A percentile compares a stretch with the other conserved stretches of the same genome.
Evolutionary conservation across 805 yeast species (phyloP).

Genomic region (Yamadazyma endophytica): DNA sequence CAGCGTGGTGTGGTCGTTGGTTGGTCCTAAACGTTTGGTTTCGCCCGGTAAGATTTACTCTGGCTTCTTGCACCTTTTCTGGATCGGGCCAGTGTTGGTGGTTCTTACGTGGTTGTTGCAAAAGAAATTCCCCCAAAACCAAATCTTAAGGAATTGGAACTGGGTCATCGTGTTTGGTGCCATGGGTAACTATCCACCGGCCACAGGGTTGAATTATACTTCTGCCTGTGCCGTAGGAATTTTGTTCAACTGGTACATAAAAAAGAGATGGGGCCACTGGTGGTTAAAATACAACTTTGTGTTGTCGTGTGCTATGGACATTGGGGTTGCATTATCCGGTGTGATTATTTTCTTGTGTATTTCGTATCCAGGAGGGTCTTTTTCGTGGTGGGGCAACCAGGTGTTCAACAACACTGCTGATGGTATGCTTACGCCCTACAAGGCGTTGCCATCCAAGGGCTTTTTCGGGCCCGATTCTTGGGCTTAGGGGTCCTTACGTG

Average conservation of each 20-base stretch:
- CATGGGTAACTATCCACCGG: slow-evolving; percentile 62
- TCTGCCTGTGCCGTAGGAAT: slow-evolving; percentile 38
- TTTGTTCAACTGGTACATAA: slow-evolving; percentile 30
- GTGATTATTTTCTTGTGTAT: slow-evolving; percentile 32
- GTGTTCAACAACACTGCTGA: slow-evolving; percentile 40
- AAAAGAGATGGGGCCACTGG: slow-evolving; percentile 29
- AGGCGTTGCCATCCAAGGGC: no score
- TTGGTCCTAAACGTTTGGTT: slow-evolving; percentile 14
- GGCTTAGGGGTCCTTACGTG: neutral
- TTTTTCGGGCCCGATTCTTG: neutral
- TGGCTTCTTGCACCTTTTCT: slow-evolving; percentile 30
- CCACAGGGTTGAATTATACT: slow-evolving; percentile 62
- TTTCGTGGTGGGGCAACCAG: slow-evolving; percentile 66
- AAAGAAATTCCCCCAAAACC: slow-evolving; percentile 32
- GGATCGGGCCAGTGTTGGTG: slow-evolving; percentile 31
- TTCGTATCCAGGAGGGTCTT: slow-evolving; percentile 9
- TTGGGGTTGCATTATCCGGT: slow-evolving; percentile 36
- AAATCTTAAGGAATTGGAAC: slow-evolving; percentile 35
- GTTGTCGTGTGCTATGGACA: slow-evolving; percentile 39
- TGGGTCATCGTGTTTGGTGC: slow-evolving; percentile 32
- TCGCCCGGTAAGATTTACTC: slow-evolving; percentile 11
- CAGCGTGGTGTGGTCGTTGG: slow-evolving; percentile 37
- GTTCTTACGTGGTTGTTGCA: slow-evolving; percentile 30
- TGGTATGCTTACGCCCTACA: slow-evolving; percentile 10
- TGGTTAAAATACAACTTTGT: slow-evolving; percentile 40